Conservation (phyloP, 345 rosid genomes). For the Sisymbrium irio region DNA sequence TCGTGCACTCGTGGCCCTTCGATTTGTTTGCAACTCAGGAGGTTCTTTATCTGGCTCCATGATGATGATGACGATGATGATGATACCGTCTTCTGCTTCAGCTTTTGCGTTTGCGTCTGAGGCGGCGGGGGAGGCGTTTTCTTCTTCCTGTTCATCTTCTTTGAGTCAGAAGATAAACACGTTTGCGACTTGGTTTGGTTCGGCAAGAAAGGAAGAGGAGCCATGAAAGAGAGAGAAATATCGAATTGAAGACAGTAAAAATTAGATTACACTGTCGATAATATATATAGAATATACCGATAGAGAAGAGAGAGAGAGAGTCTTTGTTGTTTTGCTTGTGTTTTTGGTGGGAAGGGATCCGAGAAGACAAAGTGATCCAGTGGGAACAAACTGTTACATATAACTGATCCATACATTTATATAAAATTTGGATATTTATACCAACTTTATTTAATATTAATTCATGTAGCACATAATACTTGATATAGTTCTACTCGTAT, state of each 20-base stretch:
- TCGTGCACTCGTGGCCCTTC: slow-evolving; percentile 68
- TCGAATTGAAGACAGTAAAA: not conserved
- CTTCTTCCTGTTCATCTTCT: slow-evolving; percentile 29
- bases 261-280: slow-evolving; percentile 6
- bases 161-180: slow-evolving; percentile 27
- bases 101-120: slow-evolving; percentile 33
- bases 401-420: slow-evolving; percentile 12
- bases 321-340: slow-evolving; percentile 25
- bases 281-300: too few relatives aligned
- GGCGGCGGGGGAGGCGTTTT: slow-evolving; percentile 19
- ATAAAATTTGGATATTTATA: not conserved
- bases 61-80: slow-evolving; percentile 16
- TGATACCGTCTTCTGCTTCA: slow-evolving; percentile 43
- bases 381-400: slow-evolving; percentile 10
- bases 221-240: slow-evolving; percentile 42
- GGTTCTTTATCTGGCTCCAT: slow-evolving; percentile 93
- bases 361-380: slow-evolving; percentile 14
- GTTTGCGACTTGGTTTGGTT: slow-evolving; percentile 37
- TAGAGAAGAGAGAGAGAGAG: slow-evolving; percentile 20
- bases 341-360: slow-evolving; percentile 35
- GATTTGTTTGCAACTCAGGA: slow-evolving; percentile 79
- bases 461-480: not conserved
- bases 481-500: slow-evolving; percentile 5
- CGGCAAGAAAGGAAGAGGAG: slow-evolving; percentile 57
- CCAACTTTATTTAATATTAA: not conserved